These are phyloP conservation scores for Nicotiana sylvestris DNA, from an alignment of 257 asterid genomes.

Conservation along the genomic window DNA sequence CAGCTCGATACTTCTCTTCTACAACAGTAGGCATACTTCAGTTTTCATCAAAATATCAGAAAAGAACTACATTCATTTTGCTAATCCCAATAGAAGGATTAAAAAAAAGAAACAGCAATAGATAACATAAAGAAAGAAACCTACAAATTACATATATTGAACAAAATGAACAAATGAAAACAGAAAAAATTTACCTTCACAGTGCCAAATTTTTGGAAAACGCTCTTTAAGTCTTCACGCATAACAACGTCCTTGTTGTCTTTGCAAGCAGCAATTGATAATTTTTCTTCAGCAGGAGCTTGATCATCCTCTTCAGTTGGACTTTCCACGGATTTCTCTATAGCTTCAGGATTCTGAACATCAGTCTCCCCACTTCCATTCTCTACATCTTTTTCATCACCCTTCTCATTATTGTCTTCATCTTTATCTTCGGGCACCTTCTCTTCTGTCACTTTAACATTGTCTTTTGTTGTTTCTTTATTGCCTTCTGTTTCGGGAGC, in stretches of 20 bases:
- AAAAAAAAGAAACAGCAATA: background rate
- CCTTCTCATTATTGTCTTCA: slow-evolving; percentile 2
- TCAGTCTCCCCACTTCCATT: slow-evolving; percentile 28
- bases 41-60: background rate
- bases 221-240: slow-evolving; percentile 76
- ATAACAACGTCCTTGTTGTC: slow-evolving; percentile 70
- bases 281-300: slow-evolving; percentile 36
- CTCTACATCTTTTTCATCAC: slow-evolving; percentile 13
- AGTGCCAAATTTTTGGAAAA: slow-evolving; percentile 68
- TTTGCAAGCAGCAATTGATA: slow-evolving; percentile 33
- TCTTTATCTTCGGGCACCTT: slow-evolving; percentile 21
- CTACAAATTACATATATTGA: background rate
- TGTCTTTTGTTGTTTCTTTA: slow-evolving; percentile 26
- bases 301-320: slow-evolving; percentile 35
- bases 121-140: background rate
- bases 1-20: background rate
- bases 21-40: background rate
- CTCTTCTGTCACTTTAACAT: slow-evolving; percentile 27
- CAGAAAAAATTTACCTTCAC: slow-evolving; percentile 54
- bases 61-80: background rate
- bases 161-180: background rate
- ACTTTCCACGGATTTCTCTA: slow-evolving; percentile 35
- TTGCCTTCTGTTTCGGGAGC: slow-evolving; percentile 36
- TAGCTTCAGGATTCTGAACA: slow-evolving; percentile 32
- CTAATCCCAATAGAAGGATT: background rate